A percentile compares a stretch with the other conserved stretches of the same genome.
phyloP scores from a whole-genome alignment of 176 grass and related monocot species.

The Chrysopogon serrulatus region DNA sequence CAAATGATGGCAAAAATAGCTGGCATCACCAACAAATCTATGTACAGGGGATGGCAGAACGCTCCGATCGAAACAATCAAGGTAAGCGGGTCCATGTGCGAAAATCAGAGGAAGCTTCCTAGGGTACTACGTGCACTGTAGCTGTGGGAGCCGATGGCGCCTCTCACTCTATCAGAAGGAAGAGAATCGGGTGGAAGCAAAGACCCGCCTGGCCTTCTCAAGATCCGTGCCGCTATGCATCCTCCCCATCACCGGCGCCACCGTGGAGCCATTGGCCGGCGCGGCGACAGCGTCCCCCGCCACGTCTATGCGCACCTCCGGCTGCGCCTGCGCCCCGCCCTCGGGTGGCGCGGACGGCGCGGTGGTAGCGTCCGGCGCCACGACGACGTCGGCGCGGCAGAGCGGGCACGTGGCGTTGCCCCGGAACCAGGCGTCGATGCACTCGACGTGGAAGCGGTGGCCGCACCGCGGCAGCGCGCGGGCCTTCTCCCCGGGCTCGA shows the following conservation, averaged over 20 bases:
- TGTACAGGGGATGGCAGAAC: not conserved
- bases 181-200: not conserved
- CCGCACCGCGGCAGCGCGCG: constrained; percentile 51
- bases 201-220: constrained; percentile 26
- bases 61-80: not conserved
- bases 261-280: not conserved
- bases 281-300: not conserved
- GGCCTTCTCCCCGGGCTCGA: constrained; percentile 41
- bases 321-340: not conserved
- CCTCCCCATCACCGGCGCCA: constrained; percentile 26
- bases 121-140: not conserved
- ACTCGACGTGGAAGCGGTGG: constrained; percentile 61
- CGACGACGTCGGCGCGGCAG: constrained; percentile 50
- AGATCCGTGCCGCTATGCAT: constrained; percentile 29
- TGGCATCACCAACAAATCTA: not conserved
- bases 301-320: not conserved
- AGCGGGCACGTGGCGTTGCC: constrained; percentile 57
- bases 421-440: constrained; percentile 68
- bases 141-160: not conserved
- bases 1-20: no score
- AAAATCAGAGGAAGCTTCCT: constrained; percentile 2
- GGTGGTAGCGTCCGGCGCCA: not conserved
- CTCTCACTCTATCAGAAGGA: not conserved
- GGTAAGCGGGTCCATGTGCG: not conserved
- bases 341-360: not conserved